Evolutionary conservation across 495 filamentous ascomycete species (phyloP).

Genomic region (Trichoderma gamsii): DNA sequence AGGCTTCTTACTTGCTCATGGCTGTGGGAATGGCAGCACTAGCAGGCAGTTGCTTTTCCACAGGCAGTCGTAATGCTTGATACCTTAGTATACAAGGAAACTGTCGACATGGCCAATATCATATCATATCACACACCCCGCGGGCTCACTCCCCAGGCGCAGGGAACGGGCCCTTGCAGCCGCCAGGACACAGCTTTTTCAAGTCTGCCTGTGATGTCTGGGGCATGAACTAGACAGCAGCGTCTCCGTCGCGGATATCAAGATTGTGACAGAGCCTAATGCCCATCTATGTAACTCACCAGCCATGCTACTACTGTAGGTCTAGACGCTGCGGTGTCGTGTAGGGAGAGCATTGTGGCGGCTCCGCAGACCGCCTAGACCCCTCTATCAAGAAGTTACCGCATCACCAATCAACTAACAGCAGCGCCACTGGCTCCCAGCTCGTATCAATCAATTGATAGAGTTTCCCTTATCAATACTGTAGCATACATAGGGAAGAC

Average conservation of each 20-base stretch:
- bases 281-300: no score
- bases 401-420: neutral
- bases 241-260: neutral
- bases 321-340: neutral
- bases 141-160: neutral
- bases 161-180: slow-evolving; percentile 13
- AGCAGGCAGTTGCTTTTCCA: slow-evolving; percentile 1
- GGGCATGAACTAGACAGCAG: neutral
- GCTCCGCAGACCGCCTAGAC: neutral
- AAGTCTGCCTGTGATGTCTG: neutral
- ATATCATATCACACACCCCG: neutral
- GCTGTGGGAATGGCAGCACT: neutral
- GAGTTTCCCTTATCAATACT: no score
- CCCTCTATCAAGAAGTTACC: neutral
- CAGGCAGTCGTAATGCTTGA: neutral
- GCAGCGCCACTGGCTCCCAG: neutral
- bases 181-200: neutral
- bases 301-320: no score
- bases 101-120: neutral
- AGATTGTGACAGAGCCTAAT: neutral
- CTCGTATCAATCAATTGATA: neutral
- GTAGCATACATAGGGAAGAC: no score
- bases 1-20: neutral
- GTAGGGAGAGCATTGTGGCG: neutral
- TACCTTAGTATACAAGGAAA: neutral